Conservation (phyloP, 371 early-diverging fungal species). For the Circinella minor region DNA sequence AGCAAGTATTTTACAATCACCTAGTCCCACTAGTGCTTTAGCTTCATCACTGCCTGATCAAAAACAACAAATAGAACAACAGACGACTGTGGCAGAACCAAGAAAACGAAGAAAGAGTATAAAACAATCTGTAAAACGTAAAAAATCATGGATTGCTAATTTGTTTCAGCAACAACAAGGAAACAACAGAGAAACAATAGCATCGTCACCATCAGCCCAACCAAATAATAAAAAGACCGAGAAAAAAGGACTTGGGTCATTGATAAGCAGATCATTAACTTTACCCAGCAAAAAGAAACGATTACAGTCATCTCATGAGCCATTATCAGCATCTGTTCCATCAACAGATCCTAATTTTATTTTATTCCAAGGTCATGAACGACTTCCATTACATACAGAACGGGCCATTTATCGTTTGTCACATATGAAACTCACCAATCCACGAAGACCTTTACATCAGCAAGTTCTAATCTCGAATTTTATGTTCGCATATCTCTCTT, state of each 20-base stretch:
- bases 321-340: background rate
- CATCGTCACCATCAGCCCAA: background rate
- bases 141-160: constrained; percentile 10
- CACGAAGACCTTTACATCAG: constrained; percentile 68
- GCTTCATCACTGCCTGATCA: background rate
- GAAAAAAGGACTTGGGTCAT: constrained; percentile 25
- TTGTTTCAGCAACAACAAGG: constrained; percentile 1
- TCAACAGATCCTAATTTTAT: background rate
- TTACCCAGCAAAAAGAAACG: constrained; percentile 15
- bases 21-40: background rate
- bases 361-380: constrained; percentile 6
- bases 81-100: background rate
- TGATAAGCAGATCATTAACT: constrained; percentile 33
- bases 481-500: constrained; percentile 79
- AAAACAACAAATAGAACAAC: background rate
- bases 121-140: constrained; percentile 7
- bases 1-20: background rate
- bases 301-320: background rate
- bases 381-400: constrained; percentile 67
- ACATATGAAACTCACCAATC: constrained; percentile 74
- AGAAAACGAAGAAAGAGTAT: constrained; percentile 13
- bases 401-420: constrained; percentile 73
- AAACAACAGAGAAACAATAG: background rate
- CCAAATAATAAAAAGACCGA: constrained; percentile 1
- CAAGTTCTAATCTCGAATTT: constrained; percentile 82